Conservation (phyloP, 2,329 filamentous ascomycete species). For the Botrytis squamosa region DNA sequence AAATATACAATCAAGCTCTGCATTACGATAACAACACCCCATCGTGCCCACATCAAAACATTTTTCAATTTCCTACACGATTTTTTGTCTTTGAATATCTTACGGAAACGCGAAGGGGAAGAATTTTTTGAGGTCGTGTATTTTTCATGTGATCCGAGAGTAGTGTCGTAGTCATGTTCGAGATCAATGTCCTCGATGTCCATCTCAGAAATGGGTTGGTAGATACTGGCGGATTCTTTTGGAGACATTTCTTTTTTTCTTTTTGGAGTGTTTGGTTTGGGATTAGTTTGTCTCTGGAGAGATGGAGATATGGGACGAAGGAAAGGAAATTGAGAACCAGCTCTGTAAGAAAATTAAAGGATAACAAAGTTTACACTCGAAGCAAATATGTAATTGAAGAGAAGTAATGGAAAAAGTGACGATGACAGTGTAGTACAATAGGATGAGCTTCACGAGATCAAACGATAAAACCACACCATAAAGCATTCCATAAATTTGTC, state of each 20-base stretch:
- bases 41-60: constrained; percentile 35
- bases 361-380: background rate
- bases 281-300: background rate
- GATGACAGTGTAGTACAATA: background rate
- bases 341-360: background rate
- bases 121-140: background rate
- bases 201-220: background rate
- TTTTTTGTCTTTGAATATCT: background rate
- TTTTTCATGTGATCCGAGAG: constrained; percentile 28
- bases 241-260: background rate
- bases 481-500: background rate
- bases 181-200: constrained; percentile 26
- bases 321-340: background rate
- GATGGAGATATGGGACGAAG: background rate
- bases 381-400: background rate
- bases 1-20: constrained; percentile 36
- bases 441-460: background rate
- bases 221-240: background rate
- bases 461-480: background rate
- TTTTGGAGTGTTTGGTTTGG: background rate
- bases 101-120: background rate
- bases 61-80: background rate
- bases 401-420: background rate
- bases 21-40: constrained; percentile 33
- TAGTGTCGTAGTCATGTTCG: constrained; percentile 34